phyloP scores from a whole-genome alignment of 352 stramenopile genomes.

The Phytophthora uliginosa region DNA sequence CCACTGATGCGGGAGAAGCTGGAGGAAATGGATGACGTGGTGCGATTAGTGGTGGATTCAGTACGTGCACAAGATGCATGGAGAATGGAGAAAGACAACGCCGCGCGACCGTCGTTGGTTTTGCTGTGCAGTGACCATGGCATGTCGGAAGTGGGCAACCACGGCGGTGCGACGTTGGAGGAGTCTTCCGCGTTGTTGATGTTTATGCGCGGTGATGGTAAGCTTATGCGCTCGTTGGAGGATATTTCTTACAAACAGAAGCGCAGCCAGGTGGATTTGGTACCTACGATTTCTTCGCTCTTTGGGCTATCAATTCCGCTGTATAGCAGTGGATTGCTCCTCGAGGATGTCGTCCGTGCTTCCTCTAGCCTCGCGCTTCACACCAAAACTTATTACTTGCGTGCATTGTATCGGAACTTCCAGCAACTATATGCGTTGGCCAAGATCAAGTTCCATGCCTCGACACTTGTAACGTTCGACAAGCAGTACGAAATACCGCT shows the following conservation, averaged over 20 bases:
- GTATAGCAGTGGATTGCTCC: slow-evolving; percentile 72
- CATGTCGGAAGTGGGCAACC: slow-evolving; percentile 92
- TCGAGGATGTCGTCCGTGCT: slow-evolving; percentile 65
- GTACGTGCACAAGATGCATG: slow-evolving; percentile 67
- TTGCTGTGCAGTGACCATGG: slow-evolving; percentile 90
- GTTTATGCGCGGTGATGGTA: slow-evolving; percentile 70
- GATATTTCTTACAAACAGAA: slow-evolving; percentile 26
- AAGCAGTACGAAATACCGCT: slow-evolving; percentile 38
- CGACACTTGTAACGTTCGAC: slow-evolving; percentile 39
- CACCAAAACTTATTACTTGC: slow-evolving; percentile 26
- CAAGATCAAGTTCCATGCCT: slow-evolving; percentile 56
- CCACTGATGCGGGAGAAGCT: slow-evolving; percentile 84
- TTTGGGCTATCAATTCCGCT: slow-evolving; percentile 78
- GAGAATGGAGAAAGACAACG: slow-evolving; percentile 30
- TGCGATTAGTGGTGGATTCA: slow-evolving; percentile 68
- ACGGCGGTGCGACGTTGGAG: slow-evolving; percentile 86
- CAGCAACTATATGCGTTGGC: slow-evolving; percentile 65
- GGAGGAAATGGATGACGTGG: slow-evolving; percentile 84
- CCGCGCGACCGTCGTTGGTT: slow-evolving; percentile 66
- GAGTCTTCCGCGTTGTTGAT: slow-evolving; percentile 87
- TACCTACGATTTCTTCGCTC: slow-evolving; percentile 83
- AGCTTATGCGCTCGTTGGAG: slow-evolving; percentile 17
- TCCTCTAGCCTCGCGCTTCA: slow-evolving; percentile 18
- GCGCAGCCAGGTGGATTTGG: slow-evolving; percentile 81
- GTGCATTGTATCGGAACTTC: slow-evolving; percentile 66